Base-by-base conservation (phyloP, 768 basidiomycete genomes). In the Mycena leptocephala region DNA sequence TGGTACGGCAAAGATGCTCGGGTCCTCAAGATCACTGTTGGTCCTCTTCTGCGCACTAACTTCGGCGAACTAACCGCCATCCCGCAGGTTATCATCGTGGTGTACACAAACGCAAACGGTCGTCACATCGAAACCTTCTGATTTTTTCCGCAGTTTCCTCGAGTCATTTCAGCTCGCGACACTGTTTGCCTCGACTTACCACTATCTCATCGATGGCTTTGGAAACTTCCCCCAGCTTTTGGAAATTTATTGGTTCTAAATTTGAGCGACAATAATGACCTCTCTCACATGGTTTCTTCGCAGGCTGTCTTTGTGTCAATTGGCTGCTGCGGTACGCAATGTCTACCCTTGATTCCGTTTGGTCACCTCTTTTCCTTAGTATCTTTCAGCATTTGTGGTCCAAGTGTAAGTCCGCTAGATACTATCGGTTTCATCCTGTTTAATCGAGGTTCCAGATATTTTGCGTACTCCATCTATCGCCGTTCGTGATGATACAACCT, bases 381-480 rank as follows among this genome's bases (percentile, higher is more conserved):
- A 69, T 56, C 24, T 43, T 20, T 30, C 67, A 55, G 46, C 67
- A 35, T 69, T 69, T 30, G 67, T 69, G 13, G 67, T 55, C 4
- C 67, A 69, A 56, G 30, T n/a, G 67, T 69, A 14, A 16, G 67
- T 51, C 8, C n/a, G 24, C 5, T 9, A 9, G 26, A 10, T 30
- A 14, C 22, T 6, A 6, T 63, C 37, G 3, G 33, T 28, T 22
- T 24, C 48, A 24, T n/a, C 22, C 28, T 11, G 16, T 37, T 7
- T 67, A 10, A 22, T 9, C 14, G 18, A n/a, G 18, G 41, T 20
- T 28, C 18, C 53, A 69, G 67, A 51, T 69, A 55, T 30, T 69
- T 69, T 43, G 67, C 51, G 7, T 28, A 55, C 33, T 55, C 46
- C 46, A 69, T 69, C 30, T 69, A 69, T 24, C 16, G 30, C 32